Evolutionary conservation across 1,139 yeast species (phyloP).

Genomic region (Meyerozyma guilliermondii): DNA sequence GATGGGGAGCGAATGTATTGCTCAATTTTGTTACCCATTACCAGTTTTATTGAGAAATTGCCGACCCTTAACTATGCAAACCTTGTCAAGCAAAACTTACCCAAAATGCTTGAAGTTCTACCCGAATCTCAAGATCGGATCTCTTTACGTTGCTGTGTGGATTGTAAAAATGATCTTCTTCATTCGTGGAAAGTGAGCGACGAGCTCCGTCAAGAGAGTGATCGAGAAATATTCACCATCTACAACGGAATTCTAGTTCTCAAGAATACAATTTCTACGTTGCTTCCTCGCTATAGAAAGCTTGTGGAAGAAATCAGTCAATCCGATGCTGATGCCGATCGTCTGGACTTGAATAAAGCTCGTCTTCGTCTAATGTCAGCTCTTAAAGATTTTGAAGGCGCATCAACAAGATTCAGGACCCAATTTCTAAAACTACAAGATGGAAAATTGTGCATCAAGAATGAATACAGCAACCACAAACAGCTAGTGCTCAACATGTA

Average conservation of each 20-base stretch:
- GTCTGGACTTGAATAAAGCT: conserved; percentile 14
- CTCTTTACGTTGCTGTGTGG: conserved; percentile 51
- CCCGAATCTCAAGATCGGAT: conserved; percentile 13
- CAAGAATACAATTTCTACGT: conserved; percentile 26
- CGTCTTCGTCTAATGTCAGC: conserved; percentile 24
- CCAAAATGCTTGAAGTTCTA: conserved; percentile 8
- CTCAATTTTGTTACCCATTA: conserved; percentile 66
- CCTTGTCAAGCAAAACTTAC: conserved; percentile 18
- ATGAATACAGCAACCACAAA: conserved; percentile 11
- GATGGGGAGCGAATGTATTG: conserved; percentile 40
- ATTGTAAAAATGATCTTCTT: conserved; percentile 63
- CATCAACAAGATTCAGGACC: conserved; percentile 21
- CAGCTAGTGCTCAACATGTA: conserved; percentile 29
- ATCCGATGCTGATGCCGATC: conserved; percentile 8
- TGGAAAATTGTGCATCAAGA: conserved; percentile 14
- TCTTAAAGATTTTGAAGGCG: conserved; percentile 32
- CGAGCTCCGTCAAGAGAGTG: conserved; percentile 8
- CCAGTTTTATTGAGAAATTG: conserved; percentile 39
- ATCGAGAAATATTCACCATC: conserved; percentile 18
- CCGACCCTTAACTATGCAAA: conserved; percentile 34
- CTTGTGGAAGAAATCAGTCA: conserved; percentile 7
- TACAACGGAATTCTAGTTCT: conserved; percentile 31
- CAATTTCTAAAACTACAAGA: conserved; percentile 16
- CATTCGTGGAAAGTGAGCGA: conserved; percentile 52
- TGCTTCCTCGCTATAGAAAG: conserved; percentile 27